These are phyloP conservation scores for Exophiala oligosperma DNA, from an alignment of 2,329 filamentous ascomycete species.

Conservation along the genomic window DNA sequence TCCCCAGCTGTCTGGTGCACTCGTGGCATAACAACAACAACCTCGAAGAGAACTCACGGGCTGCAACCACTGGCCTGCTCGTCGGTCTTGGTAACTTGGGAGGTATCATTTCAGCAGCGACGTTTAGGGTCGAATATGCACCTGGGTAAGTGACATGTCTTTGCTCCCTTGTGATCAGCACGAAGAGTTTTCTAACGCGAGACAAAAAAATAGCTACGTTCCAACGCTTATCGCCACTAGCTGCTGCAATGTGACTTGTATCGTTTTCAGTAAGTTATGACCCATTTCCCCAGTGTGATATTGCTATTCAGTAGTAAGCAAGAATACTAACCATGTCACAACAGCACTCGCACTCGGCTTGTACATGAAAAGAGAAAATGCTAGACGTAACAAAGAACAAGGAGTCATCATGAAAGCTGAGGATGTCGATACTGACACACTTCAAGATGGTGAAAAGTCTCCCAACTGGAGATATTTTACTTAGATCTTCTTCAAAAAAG, in stretches of 20 bases:
- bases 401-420: conserved; percentile 37
- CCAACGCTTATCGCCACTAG: conserved; percentile 49
- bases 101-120: conserved; percentile 44
- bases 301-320: too few relatives aligned
- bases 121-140: conserved; percentile 50
- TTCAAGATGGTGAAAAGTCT: conserved; percentile 41
- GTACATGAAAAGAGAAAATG: conserved; percentile 51
- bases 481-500: background rate
- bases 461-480: conserved; percentile 34
- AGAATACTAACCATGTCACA: too few relatives aligned
- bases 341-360: conserved; percentile 37
- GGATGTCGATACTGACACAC: conserved; percentile 42
- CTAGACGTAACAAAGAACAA: conserved; percentile 40
- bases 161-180: too few relatives aligned
- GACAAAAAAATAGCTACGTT: conserved; percentile 34
- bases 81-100: conserved; percentile 52
- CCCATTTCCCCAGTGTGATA: too few relatives aligned
- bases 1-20: conserved; percentile 62
- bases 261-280: conserved; percentile 32
- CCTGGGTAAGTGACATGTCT: conserved; percentile 34
- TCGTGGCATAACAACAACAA: conserved; percentile 67
- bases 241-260: conserved; percentile 45
- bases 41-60: conserved; percentile 50
- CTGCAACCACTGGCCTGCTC: conserved; percentile 50
- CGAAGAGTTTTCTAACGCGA: too few relatives aligned